A percentile compares a stretch with the other conserved stretches of the same genome.
These are phyloP conservation scores for Glaciozyma martinii DNA, from an alignment of 768 basidiomycete genomes.

Conservation along the genomic window DNA sequence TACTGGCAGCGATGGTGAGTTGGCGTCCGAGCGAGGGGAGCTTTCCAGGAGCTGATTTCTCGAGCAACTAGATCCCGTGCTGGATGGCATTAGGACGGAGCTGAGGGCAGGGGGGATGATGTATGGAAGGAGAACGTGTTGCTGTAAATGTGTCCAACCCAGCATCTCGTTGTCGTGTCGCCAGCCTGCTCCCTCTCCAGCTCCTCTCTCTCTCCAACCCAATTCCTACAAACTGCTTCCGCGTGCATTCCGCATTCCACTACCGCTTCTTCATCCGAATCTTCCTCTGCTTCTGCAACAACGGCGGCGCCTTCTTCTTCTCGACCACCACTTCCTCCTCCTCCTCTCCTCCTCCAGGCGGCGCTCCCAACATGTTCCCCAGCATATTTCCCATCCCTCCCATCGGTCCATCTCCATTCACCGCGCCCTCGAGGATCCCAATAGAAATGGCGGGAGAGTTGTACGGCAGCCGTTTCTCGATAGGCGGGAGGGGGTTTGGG, in stretches of 20 bases:
- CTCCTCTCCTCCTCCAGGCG: slow-evolving; percentile 12
- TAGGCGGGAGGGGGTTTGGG: slow-evolving; percentile 24
- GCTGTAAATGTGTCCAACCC: no score
- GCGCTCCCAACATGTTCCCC: slow-evolving; percentile 28
- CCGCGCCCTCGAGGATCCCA: slow-evolving; percentile 29
- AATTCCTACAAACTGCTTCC: background rate
- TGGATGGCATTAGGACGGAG: no score
- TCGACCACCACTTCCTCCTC: slow-evolving; percentile 3
- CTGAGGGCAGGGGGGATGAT: no score
- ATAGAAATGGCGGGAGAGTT: slow-evolving; percentile 32
- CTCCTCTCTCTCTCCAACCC: no score
- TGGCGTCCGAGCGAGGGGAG: no score
- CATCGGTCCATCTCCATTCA: slow-evolving; percentile 29
- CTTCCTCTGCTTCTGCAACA: slow-evolving; percentile 7
- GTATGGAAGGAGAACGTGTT: no score
- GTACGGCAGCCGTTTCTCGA: slow-evolving; percentile 34
- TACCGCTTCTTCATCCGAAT: background rate
- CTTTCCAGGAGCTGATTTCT: no score
- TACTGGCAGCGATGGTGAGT: no score
- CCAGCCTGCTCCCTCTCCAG: no score
- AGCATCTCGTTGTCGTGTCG: no score
- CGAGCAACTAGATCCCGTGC: no score
- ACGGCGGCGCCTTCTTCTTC: slow-evolving; percentile 7
- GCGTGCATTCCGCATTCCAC: background rate
- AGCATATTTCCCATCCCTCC: slow-evolving; percentile 30